A percentile compares a stretch with the other conserved stretches of the same genome.
phyloP scores from a whole-genome alignment of 23 red algal genomes.

The Cyanidiococcus yangmingshanensis region DNA sequence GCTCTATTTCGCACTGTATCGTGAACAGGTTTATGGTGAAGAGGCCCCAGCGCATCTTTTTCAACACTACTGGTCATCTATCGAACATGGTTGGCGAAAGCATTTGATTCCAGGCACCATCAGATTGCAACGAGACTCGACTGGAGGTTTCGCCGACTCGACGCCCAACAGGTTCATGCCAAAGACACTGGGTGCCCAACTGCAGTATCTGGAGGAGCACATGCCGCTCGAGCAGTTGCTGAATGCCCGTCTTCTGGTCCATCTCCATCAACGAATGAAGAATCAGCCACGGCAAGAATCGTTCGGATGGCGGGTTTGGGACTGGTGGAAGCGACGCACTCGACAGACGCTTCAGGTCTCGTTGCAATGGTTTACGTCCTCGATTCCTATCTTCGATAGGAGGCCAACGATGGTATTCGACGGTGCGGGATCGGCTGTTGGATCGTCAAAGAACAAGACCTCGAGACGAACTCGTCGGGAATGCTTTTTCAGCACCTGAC shows the following conservation, averaged over 20 bases:
- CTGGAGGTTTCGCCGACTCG: neutral
- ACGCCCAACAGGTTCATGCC: neutral
- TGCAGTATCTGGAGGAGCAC: conserved; percentile 1
- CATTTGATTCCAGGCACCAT: neutral
- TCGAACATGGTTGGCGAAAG: neutral
- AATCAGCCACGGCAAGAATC: neutral
- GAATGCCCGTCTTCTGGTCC: conserved; percentile 5
- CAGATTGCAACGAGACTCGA: neutral
- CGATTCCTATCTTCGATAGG: too few relatives aligned
- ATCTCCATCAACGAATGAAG: neutral
- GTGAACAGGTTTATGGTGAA: neutral
- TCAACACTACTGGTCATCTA: neutral
- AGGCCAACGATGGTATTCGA: too few relatives aligned
- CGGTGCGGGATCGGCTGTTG: too few relatives aligned
- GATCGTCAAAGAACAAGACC: too few relatives aligned
- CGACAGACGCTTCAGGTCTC: neutral
- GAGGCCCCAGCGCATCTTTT: neutral
- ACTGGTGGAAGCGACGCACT: neutral
- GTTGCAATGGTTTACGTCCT: neutral
- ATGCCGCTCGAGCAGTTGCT: neutral
- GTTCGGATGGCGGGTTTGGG: neutral
- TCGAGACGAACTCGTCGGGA: too few relatives aligned
- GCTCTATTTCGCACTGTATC: conserved; percentile 7
- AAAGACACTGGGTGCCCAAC: neutral
- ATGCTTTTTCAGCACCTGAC: too few relatives aligned